A percentile compares a stretch with the other conserved stretches of the same genome.
These are phyloP conservation scores for Lipomyces orientalis DNA, from an alignment of 805 yeast species.

Conservation along the genomic window DNA sequence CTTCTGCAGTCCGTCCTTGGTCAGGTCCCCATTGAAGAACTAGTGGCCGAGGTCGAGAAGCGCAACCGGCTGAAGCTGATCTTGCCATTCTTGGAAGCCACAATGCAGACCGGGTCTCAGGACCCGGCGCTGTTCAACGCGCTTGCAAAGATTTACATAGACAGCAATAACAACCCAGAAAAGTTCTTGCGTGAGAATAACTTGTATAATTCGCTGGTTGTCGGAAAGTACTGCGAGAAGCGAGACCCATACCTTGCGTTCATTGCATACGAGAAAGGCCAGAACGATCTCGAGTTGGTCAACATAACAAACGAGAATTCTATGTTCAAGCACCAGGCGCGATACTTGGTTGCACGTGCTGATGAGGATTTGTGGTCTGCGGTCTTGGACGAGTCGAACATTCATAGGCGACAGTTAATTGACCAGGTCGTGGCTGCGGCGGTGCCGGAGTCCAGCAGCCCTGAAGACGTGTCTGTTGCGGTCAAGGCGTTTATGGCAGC, in stretches of 20 bases:
- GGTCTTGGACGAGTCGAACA: slow-evolving; percentile 76
- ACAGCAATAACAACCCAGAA: slow-evolving; percentile 96
- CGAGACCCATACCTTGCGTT: slow-evolving; percentile 98
- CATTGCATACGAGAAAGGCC: slow-evolving; percentile 96
- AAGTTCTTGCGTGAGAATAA: slow-evolving; percentile 91
- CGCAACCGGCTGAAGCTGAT: slow-evolving; percentile 90
- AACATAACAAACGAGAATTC: slow-evolving; percentile 93
- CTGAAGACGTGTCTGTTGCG: slow-evolving; percentile 91
- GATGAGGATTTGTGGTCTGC: slow-evolving; percentile 80
- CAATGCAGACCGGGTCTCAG: slow-evolving; percentile 79
- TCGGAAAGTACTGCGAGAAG: slow-evolving; percentile 98
- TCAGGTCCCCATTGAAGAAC: slow-evolving; percentile 87
- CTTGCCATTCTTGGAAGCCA: slow-evolving; percentile 90
- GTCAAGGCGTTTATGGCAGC: slow-evolving; percentile 97
- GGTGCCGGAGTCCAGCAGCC: slow-evolving; percentile 89
- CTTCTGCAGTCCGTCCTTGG: slow-evolving; percentile 86
- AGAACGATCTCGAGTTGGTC: slow-evolving; percentile 86
- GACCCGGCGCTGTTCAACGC: slow-evolving; percentile 94
- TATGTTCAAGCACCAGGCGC: slow-evolving; percentile 99
- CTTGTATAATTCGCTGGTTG: slow-evolving; percentile 88
- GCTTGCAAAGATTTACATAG: slow-evolving; percentile 96
- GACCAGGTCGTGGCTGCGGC: slow-evolving; percentile 97
- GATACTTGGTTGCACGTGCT: slow-evolving; percentile 88
- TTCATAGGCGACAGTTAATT: slow-evolving; percentile 86
- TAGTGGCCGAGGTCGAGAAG: slow-evolving; percentile 94